phyloP scores from a whole-genome alignment of 805 yeast species.

The Grigorovia yakushimaensis region DNA sequence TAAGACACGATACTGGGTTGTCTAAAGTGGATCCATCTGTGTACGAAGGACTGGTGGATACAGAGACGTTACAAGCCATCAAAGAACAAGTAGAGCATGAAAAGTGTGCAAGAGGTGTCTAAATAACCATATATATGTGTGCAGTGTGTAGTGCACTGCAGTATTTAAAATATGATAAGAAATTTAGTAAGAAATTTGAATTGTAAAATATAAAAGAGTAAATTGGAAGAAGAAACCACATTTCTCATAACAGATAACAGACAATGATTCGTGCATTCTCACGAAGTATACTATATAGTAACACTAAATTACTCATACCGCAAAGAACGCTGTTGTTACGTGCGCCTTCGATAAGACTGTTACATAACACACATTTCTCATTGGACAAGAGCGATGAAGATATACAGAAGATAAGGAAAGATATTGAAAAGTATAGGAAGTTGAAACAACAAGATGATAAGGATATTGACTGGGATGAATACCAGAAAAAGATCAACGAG shows the following conservation, averaged over 20 bases:
- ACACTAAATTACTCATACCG: neutral
- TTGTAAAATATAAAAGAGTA: too few relatives aligned
- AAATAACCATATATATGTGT: too few relatives aligned
- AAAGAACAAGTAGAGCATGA: conserved; percentile 50
- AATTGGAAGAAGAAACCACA: too few relatives aligned
- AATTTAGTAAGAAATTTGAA: too few relatives aligned
- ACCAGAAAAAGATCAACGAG: conserved; percentile 17
- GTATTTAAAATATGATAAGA: too few relatives aligned
- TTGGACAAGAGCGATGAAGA: conserved; percentile 19
- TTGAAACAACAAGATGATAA: conserved; percentile 10
- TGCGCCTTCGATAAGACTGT: neutral
- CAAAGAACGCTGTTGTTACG: neutral
- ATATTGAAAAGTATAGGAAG: conserved; percentile 18
- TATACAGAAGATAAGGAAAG: conserved; percentile 15
- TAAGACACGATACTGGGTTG: conserved; percentile 52
- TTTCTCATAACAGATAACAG: too few relatives aligned
- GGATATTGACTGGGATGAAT: conserved; percentile 10
- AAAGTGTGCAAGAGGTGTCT: too few relatives aligned
- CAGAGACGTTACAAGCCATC: conserved; percentile 50
- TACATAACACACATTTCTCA: neutral
- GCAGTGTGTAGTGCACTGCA: too few relatives aligned
- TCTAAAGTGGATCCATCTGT: conserved; percentile 46
- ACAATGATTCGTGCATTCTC: neutral
- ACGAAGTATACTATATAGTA: neutral
- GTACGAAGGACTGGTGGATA: conserved; percentile 48